Percentiles rank a stretch among this genome's conserved stretches.
Conservation (phyloP, 1,284 basidiomycete species). For the Naganishia sp. region DNA sequence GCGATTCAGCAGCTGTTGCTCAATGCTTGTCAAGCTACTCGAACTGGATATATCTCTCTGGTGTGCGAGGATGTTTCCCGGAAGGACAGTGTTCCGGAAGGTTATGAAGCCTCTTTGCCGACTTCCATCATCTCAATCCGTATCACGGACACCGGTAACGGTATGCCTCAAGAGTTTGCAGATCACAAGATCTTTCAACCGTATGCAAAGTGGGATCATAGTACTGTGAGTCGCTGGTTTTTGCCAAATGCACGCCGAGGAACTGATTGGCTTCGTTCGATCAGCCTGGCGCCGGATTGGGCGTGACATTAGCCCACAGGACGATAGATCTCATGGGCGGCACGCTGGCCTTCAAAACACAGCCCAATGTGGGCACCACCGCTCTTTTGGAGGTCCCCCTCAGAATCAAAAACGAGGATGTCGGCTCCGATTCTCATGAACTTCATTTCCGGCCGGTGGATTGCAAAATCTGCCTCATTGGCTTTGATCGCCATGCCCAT, state of each 20-base stretch:
- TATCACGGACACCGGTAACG: conserved; percentile 45
- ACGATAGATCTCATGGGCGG: conserved; percentile 44
- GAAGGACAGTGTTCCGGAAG: conserved; percentile 36
- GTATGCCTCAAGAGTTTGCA: conserved; percentile 42
- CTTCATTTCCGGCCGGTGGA: conserved; percentile 14
- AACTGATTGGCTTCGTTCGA: neutral
- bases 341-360: conserved; percentile 38
- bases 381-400: conserved; percentile 41
- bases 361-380: conserved; percentile 37
- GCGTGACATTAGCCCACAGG: conserved; percentile 40
- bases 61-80: conserved; percentile 32
- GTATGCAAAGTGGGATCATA: conserved; percentile 40
- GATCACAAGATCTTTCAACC: conserved; percentile 38
- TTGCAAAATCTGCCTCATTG: conserved; percentile 12
- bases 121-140: conserved; percentile 43
- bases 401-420: conserved; percentile 38
- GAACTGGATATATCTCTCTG: conserved; percentile 24
- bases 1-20: conserved; percentile 27
- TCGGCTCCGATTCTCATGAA: conserved; percentile 38
- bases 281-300: conserved; percentile 40
- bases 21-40: conserved; percentile 29
- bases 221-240: conserved; percentile 20
- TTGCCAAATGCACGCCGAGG: neutral
- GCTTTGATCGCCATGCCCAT: conserved; percentile 22
- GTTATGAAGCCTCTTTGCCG: conserved; percentile 40